These are phyloP conservation scores for Acanthamoeba castellanii DNA, from an alignment of 208 protist species.

Conservation along the genomic window DNA sequence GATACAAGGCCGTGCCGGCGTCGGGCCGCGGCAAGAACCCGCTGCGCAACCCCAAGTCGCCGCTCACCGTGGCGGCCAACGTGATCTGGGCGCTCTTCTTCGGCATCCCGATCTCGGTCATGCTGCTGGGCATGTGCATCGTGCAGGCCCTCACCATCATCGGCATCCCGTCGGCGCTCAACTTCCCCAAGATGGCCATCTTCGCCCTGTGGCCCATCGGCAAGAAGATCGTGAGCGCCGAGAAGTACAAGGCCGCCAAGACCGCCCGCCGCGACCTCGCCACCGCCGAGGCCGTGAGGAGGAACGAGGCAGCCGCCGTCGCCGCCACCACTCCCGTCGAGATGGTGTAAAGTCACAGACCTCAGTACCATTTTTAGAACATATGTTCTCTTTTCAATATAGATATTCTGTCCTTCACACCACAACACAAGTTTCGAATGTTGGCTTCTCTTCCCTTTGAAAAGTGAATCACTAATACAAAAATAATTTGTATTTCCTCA, in stretches of 20 bases:
- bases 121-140: slow-evolving; percentile 29
- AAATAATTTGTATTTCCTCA: too few relatives aligned
- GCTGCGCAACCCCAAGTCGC: slow-evolving; percentile 14
- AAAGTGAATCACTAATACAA: too few relatives aligned
- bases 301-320: slow-evolving; percentile 16
- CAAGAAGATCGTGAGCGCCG: slow-evolving; percentile 30
- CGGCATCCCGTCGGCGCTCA: slow-evolving; percentile 18
- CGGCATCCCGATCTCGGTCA: slow-evolving; percentile 33
- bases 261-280: neutral
- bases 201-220: slow-evolving; percentile 48
- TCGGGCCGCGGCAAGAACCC: slow-evolving; percentile 49
- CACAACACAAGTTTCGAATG: too few relatives aligned
- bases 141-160: slow-evolving; percentile 58
- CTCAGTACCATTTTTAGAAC: too few relatives aligned
- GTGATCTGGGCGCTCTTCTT: slow-evolving; percentile 41
- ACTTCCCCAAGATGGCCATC: slow-evolving; percentile 47
- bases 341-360: neutral
- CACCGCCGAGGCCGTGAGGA: slow-evolving; percentile 34
- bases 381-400: too few relatives aligned
- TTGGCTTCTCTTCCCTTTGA: too few relatives aligned
- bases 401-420: too few relatives aligned
- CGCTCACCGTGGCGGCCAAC: slow-evolving; percentile 39
- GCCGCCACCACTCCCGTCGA: slow-evolving; percentile 19
- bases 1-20: slow-evolving; percentile 6
- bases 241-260: slow-evolving; percentile 14